A percentile compares a stretch with the other conserved stretches of the same genome.
phyloP scores from a whole-genome alignment of 495 filamentous ascomycete species.

The Astrocystis sublimbata region DNA sequence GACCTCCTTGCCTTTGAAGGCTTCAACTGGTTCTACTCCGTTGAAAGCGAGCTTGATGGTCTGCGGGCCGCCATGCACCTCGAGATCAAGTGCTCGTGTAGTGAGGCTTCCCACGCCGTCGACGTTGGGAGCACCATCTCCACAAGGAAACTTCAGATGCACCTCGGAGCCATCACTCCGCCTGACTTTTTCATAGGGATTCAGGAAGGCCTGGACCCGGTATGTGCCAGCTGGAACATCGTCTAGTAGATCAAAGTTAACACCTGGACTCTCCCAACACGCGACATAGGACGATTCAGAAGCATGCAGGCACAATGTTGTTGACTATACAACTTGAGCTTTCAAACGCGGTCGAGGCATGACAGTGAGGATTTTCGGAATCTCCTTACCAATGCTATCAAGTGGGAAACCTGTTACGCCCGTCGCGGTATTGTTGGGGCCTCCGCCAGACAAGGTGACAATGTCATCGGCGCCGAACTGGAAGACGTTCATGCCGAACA shows the following conservation, averaged over 20 bases:
- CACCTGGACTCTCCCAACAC: neutral
- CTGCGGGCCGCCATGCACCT: conserved; percentile 10
- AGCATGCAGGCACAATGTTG: neutral
- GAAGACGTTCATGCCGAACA: conserved; percentile 21
- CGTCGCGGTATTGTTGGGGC: neutral
- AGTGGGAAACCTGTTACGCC: conserved; percentile 16
- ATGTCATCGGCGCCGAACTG: conserved; percentile 8
- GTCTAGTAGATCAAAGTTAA: conserved; percentile 5
- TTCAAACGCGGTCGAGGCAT: neutral
- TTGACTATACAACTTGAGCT: neutral
- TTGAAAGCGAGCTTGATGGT: conserved; percentile 19
- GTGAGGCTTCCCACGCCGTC: conserved; percentile 16
- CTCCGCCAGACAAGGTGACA: conserved; percentile 13
- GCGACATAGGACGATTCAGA: neutral
- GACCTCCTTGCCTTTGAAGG: conserved; percentile 12
- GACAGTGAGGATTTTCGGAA: neutral
- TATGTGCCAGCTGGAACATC: conserved; percentile 15
- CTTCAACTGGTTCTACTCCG: conserved; percentile 6
- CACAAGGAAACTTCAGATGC: conserved; percentile 15
- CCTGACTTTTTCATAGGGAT: conserved; percentile 10
- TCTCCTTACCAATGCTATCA: conserved; percentile 9
- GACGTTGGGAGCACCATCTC: conserved; percentile 16
- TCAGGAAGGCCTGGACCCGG: conserved; percentile 16
- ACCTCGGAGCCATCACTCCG: conserved; percentile 16
- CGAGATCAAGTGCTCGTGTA: conserved; percentile 12